phyloP scores from a whole-genome alignment of 441 rosid species.

The Populus trichocarpa region DNA sequence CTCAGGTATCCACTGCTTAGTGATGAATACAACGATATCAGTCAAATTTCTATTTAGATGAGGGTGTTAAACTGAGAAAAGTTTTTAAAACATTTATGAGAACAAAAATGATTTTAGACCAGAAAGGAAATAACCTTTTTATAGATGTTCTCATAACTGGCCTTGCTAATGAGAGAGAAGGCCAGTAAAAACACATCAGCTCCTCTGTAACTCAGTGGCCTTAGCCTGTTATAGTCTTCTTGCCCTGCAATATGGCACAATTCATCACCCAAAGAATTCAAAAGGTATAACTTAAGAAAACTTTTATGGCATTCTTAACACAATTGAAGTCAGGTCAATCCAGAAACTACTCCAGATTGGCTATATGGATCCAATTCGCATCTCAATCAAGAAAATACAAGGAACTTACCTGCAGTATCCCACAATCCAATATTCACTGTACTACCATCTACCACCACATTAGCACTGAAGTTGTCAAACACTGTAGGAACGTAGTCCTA shows the following conservation, averaged over 20 bases:
- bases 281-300: neutral
- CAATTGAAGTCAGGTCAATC: neutral
- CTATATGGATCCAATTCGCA: neutral
- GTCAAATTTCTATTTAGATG: neutral
- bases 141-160: constrained; percentile 75
- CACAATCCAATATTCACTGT: constrained; percentile 60
- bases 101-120: neutral
- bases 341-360: neutral
- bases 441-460: constrained; percentile 72
- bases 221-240: constrained; percentile 85
- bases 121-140: constrained; percentile 49
- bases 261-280: neutral
- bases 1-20: constrained; percentile 80
- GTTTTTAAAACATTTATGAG: neutral
- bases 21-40: neutral
- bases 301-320: neutral
- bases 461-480: constrained; percentile 73
- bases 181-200: constrained; percentile 87
- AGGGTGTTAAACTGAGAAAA: neutral
- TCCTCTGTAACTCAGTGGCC: constrained; percentile 93
- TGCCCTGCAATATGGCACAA: constrained; percentile 48
- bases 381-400: neutral
- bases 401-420: constrained; percentile 65
- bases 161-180: constrained; percentile 76
- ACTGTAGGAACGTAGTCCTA: constrained; percentile 80